A percentile compares a stretch with the other conserved stretches of the same genome.
Conservation (phyloP, 345 rosid genomes). For the Citrus trifoliata region DNA sequence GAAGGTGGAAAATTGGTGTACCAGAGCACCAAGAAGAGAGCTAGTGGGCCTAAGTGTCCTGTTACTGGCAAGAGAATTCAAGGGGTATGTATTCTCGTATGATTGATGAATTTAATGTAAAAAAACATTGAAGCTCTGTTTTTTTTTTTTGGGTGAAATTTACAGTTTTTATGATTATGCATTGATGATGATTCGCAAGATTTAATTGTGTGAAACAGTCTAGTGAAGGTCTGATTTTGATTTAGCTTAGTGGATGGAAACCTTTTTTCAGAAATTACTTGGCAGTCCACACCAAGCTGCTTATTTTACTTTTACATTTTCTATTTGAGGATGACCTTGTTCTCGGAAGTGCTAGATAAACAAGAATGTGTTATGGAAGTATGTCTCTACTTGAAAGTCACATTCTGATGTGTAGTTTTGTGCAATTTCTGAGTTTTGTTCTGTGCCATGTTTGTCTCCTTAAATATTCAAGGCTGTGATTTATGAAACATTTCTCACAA, state of each 20-base stretch:
- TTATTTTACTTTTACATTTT: neutral
- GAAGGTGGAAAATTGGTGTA: slow-evolving; percentile 75
- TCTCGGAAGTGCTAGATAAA: neutral
- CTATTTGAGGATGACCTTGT: neutral
- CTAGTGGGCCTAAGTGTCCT: slow-evolving; percentile 69
- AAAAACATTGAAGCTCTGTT: neutral
- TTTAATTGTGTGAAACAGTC: neutral
- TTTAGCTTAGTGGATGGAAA: neutral
- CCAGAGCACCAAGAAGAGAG: slow-evolving; percentile 75
- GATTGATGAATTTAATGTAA: neutral
- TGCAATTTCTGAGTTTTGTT: neutral
- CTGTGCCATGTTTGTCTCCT: neutral
- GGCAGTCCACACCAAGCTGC: neutral
- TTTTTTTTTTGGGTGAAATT: neutral
- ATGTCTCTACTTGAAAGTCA: neutral
- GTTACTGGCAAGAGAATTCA: slow-evolving; percentile 77
- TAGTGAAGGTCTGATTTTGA: neutral
- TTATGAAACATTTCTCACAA: neutral
- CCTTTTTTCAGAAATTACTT: neutral
- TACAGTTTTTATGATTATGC: neutral
- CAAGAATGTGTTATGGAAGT: neutral
- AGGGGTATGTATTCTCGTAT: slow-evolving; percentile 44
- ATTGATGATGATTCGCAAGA: neutral
- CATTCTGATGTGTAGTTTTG: neutral
- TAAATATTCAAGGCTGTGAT: too few species aligned